Conservation (phyloP, 2,329 filamentous ascomycete species). For the Neofusicoccum laricinum region DNA sequence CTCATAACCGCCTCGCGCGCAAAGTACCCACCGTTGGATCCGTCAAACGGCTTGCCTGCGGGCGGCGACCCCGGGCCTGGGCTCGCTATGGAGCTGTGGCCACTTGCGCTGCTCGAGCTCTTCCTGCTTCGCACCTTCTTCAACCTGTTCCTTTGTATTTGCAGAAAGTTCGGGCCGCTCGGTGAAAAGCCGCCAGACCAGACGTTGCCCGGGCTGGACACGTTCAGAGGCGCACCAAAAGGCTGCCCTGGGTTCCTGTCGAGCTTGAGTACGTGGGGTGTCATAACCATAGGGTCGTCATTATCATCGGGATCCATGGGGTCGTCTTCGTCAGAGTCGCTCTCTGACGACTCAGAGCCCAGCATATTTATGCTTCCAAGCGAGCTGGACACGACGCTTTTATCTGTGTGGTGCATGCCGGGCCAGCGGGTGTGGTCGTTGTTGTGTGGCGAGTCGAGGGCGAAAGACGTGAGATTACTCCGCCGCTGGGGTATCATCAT, state of each 20-base stretch:
- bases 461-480: slow-evolving; percentile 36
- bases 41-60: slow-evolving; percentile 30
- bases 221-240: slow-evolving; percentile 30
- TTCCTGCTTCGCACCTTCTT: slow-evolving; percentile 60
- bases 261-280: slow-evolving; percentile 69
- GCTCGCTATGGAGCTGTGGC: slow-evolving; percentile 64
- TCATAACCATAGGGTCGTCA: slow-evolving; percentile 73
- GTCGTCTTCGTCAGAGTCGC: slow-evolving; percentile 57
- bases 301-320: slow-evolving; percentile 48
- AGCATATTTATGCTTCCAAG: slow-evolving; percentile 77
- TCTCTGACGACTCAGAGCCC: slow-evolving; percentile 74
- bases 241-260: slow-evolving; percentile 47
- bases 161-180: slow-evolving; percentile 72
- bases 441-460: slow-evolving; percentile 62
- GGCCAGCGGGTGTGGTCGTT: slow-evolving; percentile 59
- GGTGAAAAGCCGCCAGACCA: slow-evolving; percentile 66
- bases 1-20: slow-evolving; percentile 48
- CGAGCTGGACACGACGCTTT: slow-evolving; percentile 63
- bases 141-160: slow-evolving; percentile 65
- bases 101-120: slow-evolving; percentile 69
- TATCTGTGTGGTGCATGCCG: slow-evolving; percentile 57
- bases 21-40: slow-evolving; percentile 56
- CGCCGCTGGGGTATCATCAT: slow-evolving; percentile 59
- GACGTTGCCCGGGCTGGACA: slow-evolving; percentile 55
- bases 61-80: slow-evolving; percentile 77